A percentile compares a stretch with the other conserved stretches of the same genome.
Evolutionary conservation across 306 rosid genomes (phyloP).

Genomic region (Lathyrus aphaca): DNA sequence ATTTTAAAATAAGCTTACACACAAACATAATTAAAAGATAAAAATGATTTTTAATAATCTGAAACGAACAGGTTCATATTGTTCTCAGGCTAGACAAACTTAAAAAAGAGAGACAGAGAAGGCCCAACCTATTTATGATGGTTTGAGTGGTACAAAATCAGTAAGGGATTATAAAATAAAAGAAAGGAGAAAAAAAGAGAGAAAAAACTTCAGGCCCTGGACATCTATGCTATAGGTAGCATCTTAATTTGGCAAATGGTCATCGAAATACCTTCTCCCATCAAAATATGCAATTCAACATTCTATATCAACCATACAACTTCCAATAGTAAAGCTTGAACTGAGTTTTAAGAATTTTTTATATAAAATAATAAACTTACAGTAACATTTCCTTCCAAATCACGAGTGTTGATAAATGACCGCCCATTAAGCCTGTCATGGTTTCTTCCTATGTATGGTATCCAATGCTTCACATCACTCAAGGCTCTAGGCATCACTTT

Average conservation of each 20-base stretch:
- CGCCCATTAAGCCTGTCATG: slow-evolving; percentile 88
- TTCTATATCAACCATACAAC: slow-evolving; percentile 20
- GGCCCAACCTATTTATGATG: slow-evolving; percentile 8
- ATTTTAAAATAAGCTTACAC: too few species aligned
- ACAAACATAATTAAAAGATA: too few species aligned
- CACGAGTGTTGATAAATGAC: slow-evolving; percentile 72
- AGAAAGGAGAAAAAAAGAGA: background rate
- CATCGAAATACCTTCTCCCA: slow-evolving; percentile 9
- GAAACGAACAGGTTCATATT: background rate
- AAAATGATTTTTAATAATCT: too few species aligned
- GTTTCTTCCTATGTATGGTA: slow-evolving; percentile 80
- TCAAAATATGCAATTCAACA: slow-evolving; percentile 28
- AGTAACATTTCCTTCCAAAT: slow-evolving; percentile 76
- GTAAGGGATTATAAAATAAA: slow-evolving; percentile 22
- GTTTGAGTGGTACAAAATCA: background rate
- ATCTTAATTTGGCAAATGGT: slow-evolving; percentile 17
- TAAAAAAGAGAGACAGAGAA: background rate
- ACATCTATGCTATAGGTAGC: slow-evolving; percentile 12
- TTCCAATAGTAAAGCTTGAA: slow-evolving; percentile 30
- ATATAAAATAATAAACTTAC: slow-evolving; percentile 60
- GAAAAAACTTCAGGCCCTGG: slow-evolving; percentile 11
- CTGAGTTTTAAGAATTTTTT: slow-evolving; percentile 11
- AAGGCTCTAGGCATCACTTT: slow-evolving; percentile 61
- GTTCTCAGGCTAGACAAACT: background rate
- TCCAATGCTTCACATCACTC: slow-evolving; percentile 70